Conservation (phyloP, 192 early-diverging fungal genomes). For the Gonapodya sp. region DNA sequence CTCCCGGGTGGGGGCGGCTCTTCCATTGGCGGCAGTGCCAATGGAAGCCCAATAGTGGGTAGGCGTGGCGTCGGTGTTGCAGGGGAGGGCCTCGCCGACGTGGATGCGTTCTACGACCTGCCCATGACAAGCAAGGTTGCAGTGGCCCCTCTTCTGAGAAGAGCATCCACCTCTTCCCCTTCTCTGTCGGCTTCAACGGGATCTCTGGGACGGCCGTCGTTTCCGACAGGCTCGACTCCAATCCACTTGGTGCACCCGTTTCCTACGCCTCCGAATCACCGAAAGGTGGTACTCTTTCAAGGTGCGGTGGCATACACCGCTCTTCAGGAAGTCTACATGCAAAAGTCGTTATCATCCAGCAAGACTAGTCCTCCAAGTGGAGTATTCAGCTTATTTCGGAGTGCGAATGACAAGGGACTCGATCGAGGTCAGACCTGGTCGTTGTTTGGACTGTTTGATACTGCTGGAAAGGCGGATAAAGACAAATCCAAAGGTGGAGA, state of each 20-base stretch:
- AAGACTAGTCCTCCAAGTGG: background rate
- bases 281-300: conserved; percentile 74
- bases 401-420: background rate
- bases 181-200: conserved; percentile 15
- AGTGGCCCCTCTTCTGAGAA: conserved; percentile 23
- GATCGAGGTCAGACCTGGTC: background rate
- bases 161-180: background rate
- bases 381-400: background rate
- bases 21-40: conserved; percentile 15
- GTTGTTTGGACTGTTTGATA: background rate
- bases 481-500: conserved; percentile 23
- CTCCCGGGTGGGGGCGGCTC: conserved; percentile 40
- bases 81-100: background rate
- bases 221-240: conserved; percentile 25
- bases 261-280: conserved; percentile 43
- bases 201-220: conserved; percentile 22
- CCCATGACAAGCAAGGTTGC: conserved; percentile 1
- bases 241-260: conserved; percentile 25
- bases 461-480: background rate
- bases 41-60: conserved; percentile 8
- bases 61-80: conserved; percentile 4
- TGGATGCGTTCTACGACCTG: conserved; percentile 7
- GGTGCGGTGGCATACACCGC: conserved; percentile 79
- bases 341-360: conserved; percentile 29
- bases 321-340: conserved; percentile 75